Evolutionary conservation across 2,329 filamentous ascomycete genomes (phyloP).

Genomic region (Penicillium sclerotigenum): DNA sequence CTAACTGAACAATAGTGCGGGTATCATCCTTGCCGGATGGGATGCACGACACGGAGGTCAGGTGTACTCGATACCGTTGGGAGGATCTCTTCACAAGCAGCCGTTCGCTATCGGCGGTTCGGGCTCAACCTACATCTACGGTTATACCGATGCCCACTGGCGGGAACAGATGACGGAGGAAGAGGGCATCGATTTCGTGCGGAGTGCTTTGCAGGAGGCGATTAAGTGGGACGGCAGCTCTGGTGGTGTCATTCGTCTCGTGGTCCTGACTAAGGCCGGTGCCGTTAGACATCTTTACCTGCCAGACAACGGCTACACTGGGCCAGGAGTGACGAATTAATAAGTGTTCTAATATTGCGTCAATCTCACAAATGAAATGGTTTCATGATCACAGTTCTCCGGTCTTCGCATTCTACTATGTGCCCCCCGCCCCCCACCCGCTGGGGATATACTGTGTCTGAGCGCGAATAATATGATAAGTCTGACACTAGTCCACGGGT

Average conservation of each 20-base stretch:
- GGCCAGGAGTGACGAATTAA: conserved; percentile 56
- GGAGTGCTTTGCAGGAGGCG: conserved; percentile 82
- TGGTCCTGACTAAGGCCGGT: conserved; percentile 85
- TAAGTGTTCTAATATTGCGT: conserved; percentile 23
- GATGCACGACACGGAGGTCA: conserved; percentile 93
- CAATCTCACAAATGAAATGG: conserved; percentile 17
- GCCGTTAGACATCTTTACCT: conserved; percentile 93
- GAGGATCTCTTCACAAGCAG: conserved; percentile 96
- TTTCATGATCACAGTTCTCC: conserved; percentile 8
- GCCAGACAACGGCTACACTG: conserved; percentile 84
- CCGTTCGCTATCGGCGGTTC: conserved; percentile 93
- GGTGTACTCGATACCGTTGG: conserved; percentile 94
- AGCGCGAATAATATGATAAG: not conserved
- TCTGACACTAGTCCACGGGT: not conserved
- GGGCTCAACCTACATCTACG: conserved; percentile 98
- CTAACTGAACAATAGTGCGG: conserved; percentile 60
- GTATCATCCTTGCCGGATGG: conserved; percentile 98
- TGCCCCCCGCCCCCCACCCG: no score
- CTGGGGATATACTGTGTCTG: not conserved
- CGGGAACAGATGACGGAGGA: conserved; percentile 88
- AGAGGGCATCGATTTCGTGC: conserved; percentile 89
- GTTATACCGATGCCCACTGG: conserved; percentile 97
- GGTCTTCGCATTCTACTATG: not conserved
- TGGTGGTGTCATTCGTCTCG: conserved; percentile 96
- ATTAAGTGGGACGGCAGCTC: conserved; percentile 99